Base-by-base conservation (phyloP, 768 basidiomycete species). In the Russula sp. region DNA sequence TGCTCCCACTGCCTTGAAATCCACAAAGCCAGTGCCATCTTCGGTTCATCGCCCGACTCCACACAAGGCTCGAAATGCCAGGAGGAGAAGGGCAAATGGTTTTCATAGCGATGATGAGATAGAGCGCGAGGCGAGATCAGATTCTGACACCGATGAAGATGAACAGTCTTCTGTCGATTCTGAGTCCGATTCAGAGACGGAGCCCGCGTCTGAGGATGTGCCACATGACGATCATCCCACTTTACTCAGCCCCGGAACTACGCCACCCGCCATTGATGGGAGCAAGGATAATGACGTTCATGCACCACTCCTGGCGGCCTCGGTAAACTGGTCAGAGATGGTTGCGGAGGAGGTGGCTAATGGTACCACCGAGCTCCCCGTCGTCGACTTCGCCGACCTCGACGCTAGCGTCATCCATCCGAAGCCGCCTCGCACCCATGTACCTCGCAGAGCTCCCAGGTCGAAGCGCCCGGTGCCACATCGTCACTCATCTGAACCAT, bases 291-390 rank as follows among this genome's bases (percentile, higher is more conserved):
- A 16, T 14, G 18, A 20, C 36, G 74, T 67, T 14, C 66, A 73
- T 56, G 72, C 79, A 30, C 77, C 83, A 18, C 86, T 89, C 73
- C 87, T 87, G 67, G 75, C 81, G 2, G 73, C 80, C 34, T 55
- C 78, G 28, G 80, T 81, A 18, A 81, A 83, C 69, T 92, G 91
- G 91, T 88, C 89, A 11, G 89, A 92, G 72, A 89, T 92, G 85
- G 89, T 92, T n/a, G 80, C 86, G 20, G 87, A 87, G 64, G 88
- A 89, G 75, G 81, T 75, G 50, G 76, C 76, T n/a, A 81, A 85
- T 66, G 87, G 85, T 22, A 78, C 83, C 53, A 83, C 82, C 9
- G 83, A 85, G 30, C 79, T 93, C 9, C 92, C 90, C 40, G 86
- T 92, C 69, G 86, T 93, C 68, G 88, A 92, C 63, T 94, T 93